phyloP scores from a whole-genome alignment of 768 basidiomycete genomes.

The Auricularia heimuer region DNA sequence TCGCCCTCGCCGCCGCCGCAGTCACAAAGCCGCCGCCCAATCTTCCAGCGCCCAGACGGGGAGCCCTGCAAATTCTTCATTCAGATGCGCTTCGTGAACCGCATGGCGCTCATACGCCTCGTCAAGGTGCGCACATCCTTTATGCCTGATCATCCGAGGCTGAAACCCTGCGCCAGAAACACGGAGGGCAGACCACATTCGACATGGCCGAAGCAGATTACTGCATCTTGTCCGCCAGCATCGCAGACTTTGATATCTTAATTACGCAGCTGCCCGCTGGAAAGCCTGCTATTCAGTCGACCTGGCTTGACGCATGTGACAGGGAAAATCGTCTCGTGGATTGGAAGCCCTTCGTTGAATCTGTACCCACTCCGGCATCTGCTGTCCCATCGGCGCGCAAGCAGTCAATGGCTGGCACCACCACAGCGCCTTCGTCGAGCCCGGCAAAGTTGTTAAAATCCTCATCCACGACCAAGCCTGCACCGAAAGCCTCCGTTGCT shows the following conservation, averaged over 20 bases:
- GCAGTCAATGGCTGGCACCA: neutral
- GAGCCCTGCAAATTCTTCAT: neutral
- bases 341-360: neutral
- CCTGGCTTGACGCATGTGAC: neutral
- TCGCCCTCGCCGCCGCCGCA: neutral
- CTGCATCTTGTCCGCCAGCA: neutral
- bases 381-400: neutral
- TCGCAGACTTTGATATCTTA: neutral
- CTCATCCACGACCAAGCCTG: neutral
- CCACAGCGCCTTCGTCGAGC: neutral
- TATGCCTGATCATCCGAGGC: too few species aligned
- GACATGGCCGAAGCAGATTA: neutral
- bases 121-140: neutral
- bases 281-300: neutral
- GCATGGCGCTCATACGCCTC: neutral
- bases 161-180: neutral
- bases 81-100: neutral
- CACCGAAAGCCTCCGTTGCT: too few species aligned
- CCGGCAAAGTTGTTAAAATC: neutral
- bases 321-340: neutral
- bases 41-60: neutral
- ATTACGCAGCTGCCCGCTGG: neutral
- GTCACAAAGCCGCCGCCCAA: neutral
- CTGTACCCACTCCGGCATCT: neutral
- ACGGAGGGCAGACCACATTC: neutral